Conservation (phyloP, 495 filamentous ascomycete genomes). For the Neurospora discreta region DNA sequence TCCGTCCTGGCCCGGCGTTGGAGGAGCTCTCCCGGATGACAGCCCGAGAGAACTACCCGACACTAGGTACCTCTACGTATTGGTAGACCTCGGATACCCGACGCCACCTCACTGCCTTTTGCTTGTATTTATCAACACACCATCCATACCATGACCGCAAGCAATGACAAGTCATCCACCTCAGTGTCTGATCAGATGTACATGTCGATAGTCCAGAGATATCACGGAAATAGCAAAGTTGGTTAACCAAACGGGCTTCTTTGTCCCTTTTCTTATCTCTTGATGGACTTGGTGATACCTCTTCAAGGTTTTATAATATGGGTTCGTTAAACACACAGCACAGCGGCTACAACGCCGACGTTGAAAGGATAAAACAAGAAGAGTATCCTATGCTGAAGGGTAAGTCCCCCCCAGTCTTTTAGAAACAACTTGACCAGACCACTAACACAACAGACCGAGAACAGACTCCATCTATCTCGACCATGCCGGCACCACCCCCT, state of each 20-base stretch:
- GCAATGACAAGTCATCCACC: neutral
- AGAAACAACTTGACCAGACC: neutral
- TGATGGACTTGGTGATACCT: neutral
- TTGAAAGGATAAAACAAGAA: constrained; percentile 54
- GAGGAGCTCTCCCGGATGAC: neutral
- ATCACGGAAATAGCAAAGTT: neutral
- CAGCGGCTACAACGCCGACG: constrained; percentile 47
- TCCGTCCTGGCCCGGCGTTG: constrained; percentile 23
- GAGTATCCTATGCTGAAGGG: constrained; percentile 85
- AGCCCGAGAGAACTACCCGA: neutral
- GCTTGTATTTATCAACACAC: no score
- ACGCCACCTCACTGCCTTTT: no score
- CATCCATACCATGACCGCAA: neutral
- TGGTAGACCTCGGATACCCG: neutral
- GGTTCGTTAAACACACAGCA: neutral
- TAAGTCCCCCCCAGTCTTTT: constrained; percentile 22
- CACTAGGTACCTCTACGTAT: no score
- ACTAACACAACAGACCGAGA: constrained; percentile 7
- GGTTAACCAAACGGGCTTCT: neutral
- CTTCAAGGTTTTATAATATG: neutral
- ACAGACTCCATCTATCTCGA: constrained; percentile 75
- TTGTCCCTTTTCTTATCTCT: neutral
- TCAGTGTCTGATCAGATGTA: neutral
- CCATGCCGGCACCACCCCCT: constrained; percentile 81
- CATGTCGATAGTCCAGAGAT: neutral